Evolutionary conservation across 208 protist species (phyloP).

Genomic region (Leishmania guyanensis): DNA sequence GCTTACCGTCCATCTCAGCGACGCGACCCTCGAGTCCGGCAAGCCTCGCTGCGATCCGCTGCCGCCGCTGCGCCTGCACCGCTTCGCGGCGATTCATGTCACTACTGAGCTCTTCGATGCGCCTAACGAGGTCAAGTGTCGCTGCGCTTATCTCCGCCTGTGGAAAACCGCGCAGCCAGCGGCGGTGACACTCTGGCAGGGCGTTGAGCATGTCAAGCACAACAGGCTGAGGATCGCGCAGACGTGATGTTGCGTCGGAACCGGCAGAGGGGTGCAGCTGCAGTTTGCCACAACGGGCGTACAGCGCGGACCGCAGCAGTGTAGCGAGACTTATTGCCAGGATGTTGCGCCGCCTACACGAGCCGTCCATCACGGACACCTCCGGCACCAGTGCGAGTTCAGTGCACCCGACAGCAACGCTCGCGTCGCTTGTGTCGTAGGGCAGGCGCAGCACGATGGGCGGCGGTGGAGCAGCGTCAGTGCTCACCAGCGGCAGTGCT

Average conservation of each 20-base stretch:
- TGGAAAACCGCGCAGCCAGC: constrained; percentile 28
- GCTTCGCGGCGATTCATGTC: constrained; percentile 27
- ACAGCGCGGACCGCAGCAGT: constrained; percentile 48
- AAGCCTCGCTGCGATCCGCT: constrained; percentile 32
- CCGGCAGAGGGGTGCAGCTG: constrained; percentile 6
- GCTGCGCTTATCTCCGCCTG: constrained; percentile 22
- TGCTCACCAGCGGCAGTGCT: constrained; percentile 47
- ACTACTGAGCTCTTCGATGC: constrained; percentile 10
- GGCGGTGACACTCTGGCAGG: constrained; percentile 35
- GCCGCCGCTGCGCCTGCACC: constrained; percentile 32
- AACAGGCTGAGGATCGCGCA: background rate
- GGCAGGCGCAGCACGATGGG: constrained; percentile 70
- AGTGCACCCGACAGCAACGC: constrained; percentile 55
- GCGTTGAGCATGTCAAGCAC: constrained; percentile 29
- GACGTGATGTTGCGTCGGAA: background rate
- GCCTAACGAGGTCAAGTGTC: constrained; percentile 11
- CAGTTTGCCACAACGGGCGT: constrained; percentile 35
- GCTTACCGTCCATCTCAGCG: constrained; percentile 10
- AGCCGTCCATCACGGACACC: background rate
- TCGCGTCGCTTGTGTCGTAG: constrained; percentile 53
- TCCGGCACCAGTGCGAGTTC: constrained; percentile 69
- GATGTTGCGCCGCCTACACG: constrained; percentile 17
- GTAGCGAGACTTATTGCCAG: constrained; percentile 32
- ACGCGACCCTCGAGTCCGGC: constrained; percentile 25
- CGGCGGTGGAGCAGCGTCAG: constrained; percentile 37